These are phyloP conservation scores for Saccharomycopsis selenospora DNA, from an alignment of 805 yeast species.

Conservation along the genomic window DNA sequence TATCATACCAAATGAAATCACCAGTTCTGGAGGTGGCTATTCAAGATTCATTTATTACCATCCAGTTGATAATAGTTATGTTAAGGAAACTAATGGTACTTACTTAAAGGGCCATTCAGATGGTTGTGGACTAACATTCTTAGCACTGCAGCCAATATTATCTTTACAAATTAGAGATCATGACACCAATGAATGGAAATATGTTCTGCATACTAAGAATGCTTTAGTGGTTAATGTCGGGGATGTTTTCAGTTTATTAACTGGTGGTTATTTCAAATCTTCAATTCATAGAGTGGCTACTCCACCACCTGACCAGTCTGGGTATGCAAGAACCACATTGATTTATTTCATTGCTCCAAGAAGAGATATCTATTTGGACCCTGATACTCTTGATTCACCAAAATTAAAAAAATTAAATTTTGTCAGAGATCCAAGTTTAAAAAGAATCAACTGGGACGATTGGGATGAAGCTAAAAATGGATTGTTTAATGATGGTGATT, in stretches of 20 bases:
- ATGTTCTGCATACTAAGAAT: conserved; percentile 32
- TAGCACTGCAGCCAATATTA: conserved; percentile 35
- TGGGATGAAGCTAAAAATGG: conserved; percentile 44
- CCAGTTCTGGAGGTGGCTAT: conserved; percentile 34
- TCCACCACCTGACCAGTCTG: conserved; percentile 37
- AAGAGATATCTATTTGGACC: conserved; percentile 33
- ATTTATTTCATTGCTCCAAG: conserved; percentile 39
- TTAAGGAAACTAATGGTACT: conserved; percentile 31
- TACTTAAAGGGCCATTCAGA: conserved; percentile 46
- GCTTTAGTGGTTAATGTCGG: conserved; percentile 37
- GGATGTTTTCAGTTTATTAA: conserved; percentile 35
- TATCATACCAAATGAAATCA: conserved; percentile 28
- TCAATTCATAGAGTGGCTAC: conserved; percentile 42
- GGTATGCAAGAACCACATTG: conserved; percentile 32
- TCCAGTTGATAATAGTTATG: conserved; percentile 29
- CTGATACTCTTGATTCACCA: conserved; percentile 35
- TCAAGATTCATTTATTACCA: conserved; percentile 35
- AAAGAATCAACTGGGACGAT: conserved; percentile 32
- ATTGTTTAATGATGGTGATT: conserved; percentile 32
- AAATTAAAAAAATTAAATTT: conserved; percentile 31
- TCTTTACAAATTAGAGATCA: conserved; percentile 35
- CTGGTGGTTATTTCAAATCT: conserved; percentile 42
- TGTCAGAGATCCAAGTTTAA: conserved; percentile 28
- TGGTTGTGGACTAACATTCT: conserved; percentile 35
- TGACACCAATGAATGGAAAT: conserved; percentile 31